Conservation (phyloP, 805 yeast genomes). For the Metschnikowia lochheadii region DNA sequence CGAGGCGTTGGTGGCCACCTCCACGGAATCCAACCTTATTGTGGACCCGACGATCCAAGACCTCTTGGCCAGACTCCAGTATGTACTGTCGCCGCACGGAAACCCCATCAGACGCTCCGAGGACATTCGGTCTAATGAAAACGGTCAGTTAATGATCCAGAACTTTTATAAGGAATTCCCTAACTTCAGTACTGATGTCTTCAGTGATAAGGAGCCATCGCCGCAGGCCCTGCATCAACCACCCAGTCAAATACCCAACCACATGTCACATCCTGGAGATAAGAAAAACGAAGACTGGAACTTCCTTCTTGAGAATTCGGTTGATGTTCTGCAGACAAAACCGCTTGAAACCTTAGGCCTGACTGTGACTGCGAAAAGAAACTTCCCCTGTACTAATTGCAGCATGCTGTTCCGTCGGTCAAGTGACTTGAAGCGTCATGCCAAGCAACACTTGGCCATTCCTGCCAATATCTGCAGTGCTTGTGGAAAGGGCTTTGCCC, state of each 20-base stretch:
- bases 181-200: constrained; percentile 39
- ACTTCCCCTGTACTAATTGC: constrained; percentile 58
- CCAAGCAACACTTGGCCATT: constrained; percentile 65
- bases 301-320: constrained; percentile 20
- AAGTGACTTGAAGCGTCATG: constrained; percentile 69
- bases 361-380: constrained; percentile 20
- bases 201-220: constrained; percentile 14
- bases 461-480: constrained; percentile 71
- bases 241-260: background rate
- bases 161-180: constrained; percentile 41
- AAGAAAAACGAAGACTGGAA: constrained; percentile 32
- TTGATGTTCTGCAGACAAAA: constrained; percentile 4
- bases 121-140: constrained; percentile 32
- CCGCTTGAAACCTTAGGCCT: background rate
- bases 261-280: background rate
- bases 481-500: constrained; percentile 80
- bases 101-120: constrained; percentile 37
- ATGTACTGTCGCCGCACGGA: constrained; percentile 57
- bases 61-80: constrained; percentile 54
- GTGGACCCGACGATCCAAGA: constrained; percentile 64
- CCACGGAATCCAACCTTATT: constrained; percentile 35
- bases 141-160: constrained; percentile 41
- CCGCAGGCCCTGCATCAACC: background rate
- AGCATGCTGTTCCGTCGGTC: constrained; percentile 61
- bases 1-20: constrained; percentile 56